Evolutionary conservation across 2,329 filamentous ascomycete genomes (phyloP), one percentile per base, ranked within the genome.

Genomic region (Raffaelea arxii): DNA sequence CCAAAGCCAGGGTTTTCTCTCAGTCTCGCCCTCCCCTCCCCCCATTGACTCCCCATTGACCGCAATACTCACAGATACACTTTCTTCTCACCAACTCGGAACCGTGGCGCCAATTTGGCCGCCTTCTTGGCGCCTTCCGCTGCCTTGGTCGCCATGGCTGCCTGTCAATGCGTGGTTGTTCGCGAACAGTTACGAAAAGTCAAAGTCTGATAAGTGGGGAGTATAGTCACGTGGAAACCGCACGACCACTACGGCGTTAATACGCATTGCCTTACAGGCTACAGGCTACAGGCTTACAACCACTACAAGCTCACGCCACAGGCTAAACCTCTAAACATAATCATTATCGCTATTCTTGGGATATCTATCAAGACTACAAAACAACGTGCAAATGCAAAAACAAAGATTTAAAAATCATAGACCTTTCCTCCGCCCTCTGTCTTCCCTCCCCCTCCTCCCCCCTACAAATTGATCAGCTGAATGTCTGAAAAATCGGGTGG

Each of bases 401-500:
- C 19, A n/a, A n/a, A n/a, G n/a, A n/a, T n/a, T n/a, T n/a, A n/a
- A n/a, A n/a, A n/a, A n/a, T n/a, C n/a, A n/a, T n/a, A n/a, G n/a
- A n/a, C n/a, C n/a, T n/a, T n/a, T n/a, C 9, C 35, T n/a, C 35
- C n/a, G 35, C 35, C 19, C 35, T 37, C 35, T 37, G 35, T n/a
- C 14, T 18, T 37, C 35, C 6, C 19, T 23, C 7, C 14, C 19
- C 40, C 30, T 18, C 22, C 41, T 43, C 42, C 10, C 2, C 5
- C 37, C 56, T 50, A 94, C 50, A 94, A 65, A 59, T 83, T 83
- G 65, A 95, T 94, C 56, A 94, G 68, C 65, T 94, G 88, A 24
- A 91, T 72, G 64, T 94, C 86, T 0, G 84, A 89, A 60, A 94
- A 94, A 65, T 95, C 89, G 0, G 90, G 90, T 16, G 90, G 90